Evolutionary conservation across 208 protist species (phyloP).

Genomic region (Endotrypanum monterogeii): DNA sequence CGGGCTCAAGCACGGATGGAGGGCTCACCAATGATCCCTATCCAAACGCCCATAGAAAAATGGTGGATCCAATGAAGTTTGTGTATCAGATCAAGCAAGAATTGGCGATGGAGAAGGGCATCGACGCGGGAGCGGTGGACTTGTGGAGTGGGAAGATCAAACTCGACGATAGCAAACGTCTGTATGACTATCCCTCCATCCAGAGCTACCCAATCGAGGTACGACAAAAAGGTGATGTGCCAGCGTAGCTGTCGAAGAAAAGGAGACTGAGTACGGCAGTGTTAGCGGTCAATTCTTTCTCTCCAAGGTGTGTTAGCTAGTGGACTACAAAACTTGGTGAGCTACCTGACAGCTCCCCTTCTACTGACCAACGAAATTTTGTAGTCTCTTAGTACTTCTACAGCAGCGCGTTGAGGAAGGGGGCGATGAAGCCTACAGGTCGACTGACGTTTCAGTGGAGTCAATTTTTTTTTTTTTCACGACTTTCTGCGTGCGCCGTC

Average conservation of each 20-base stretch:
- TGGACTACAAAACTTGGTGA: not conserved
- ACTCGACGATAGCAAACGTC: conserved; percentile 86
- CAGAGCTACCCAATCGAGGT: conserved; percentile 92
- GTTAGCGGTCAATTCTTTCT: not conserved
- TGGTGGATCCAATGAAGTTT: conserved; percentile 92
- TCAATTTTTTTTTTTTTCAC: too few relatives aligned
- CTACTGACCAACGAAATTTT: too few relatives aligned
- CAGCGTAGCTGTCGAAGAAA: conserved; percentile 35
- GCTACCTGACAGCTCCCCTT: not conserved
- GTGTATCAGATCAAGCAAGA: conserved; percentile 90
- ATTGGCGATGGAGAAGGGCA: conserved; percentile 80
- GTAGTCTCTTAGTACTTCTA: too few relatives aligned
- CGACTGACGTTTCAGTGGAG: too few relatives aligned
- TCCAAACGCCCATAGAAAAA: conserved; percentile 89
- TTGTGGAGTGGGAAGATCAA: conserved; percentile 88
- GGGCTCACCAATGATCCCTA: conserved; percentile 86
- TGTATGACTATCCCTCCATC: conserved; percentile 90
- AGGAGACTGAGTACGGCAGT: not conserved
- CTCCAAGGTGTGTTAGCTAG: not conserved
- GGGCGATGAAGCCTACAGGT: too few relatives aligned
- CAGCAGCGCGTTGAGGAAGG: too few relatives aligned
- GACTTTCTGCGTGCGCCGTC: too few relatives aligned
- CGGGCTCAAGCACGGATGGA: conserved; percentile 39
- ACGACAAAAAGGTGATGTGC: conserved; percentile 89
- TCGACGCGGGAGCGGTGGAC: conserved; percentile 76